phyloP scores from a whole-genome alignment of 805 yeast species.

The Schwanniomyces yamadae region DNA sequence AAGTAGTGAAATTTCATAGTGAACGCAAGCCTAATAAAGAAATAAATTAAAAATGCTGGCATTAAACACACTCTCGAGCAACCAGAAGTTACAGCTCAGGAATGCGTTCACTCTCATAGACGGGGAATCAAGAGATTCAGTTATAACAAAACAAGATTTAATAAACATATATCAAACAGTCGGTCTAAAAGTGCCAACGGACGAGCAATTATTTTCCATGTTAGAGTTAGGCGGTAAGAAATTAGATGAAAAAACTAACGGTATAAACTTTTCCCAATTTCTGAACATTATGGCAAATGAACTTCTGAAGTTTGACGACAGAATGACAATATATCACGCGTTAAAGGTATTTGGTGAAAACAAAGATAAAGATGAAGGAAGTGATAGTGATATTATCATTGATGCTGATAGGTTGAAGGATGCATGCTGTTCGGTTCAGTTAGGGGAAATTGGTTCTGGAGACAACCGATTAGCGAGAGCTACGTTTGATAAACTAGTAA shows the following conservation, averaged over 20 bases:
- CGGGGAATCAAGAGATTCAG: slow-evolving; percentile 71
- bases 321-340: slow-evolving; percentile 55
- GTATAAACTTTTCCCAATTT: slow-evolving; percentile 63
- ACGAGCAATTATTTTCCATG: slow-evolving; percentile 51
- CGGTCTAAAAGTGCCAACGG: slow-evolving; percentile 47
- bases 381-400: slow-evolving; percentile 38
- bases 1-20: too few relatives aligned
- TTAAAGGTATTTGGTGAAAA: slow-evolving; percentile 51
- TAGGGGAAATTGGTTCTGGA: slow-evolving; percentile 47
- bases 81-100: slow-evolving; percentile 63
- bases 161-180: slow-evolving; percentile 50
- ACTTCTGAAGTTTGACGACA: slow-evolving; percentile 49
- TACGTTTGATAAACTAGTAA: slow-evolving; percentile 52
- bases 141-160: slow-evolving; percentile 56
- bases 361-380: slow-evolving; percentile 15
- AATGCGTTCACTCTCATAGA: slow-evolving; percentile 81
- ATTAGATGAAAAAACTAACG: slow-evolving; percentile 23
- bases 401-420: slow-evolving; percentile 49
- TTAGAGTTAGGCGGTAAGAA: slow-evolving; percentile 25
- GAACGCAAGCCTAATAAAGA: too few relatives aligned
- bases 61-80: slow-evolving; percentile 49
- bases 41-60: slow-evolving; percentile 27
- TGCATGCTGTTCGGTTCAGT: slow-evolving; percentile 45
- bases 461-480: slow-evolving; percentile 39
- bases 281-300: slow-evolving; percentile 60